These are phyloP conservation scores for Phlyctochytrium planicorne DNA, from an alignment of 192 early-diverging fungal species.

Conservation along the genomic window DNA sequence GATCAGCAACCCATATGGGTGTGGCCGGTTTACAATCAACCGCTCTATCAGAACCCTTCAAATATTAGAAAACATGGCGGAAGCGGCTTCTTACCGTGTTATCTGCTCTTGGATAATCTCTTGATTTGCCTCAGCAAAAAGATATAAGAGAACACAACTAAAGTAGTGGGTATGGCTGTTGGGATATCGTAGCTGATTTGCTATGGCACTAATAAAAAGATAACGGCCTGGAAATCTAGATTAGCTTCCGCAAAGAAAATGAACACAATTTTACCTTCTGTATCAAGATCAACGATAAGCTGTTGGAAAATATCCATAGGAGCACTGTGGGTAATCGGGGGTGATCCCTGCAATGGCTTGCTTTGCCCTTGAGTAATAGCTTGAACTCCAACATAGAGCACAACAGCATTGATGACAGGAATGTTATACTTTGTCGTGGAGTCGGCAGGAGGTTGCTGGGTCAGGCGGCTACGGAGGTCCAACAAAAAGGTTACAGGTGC, in stretches of 20 bases:
- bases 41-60: constrained; percentile 90
- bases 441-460: constrained; percentile 25
- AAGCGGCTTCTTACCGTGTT: constrained; percentile 58
- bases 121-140: constrained; percentile 76
- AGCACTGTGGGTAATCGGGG: constrained; percentile 59
- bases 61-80: not conserved
- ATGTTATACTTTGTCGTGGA: constrained; percentile 69
- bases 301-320: constrained; percentile 83
- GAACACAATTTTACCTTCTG: constrained; percentile 55
- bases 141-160: constrained; percentile 79
- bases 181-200: constrained; percentile 96
- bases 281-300: constrained; percentile 72
- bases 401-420: constrained; percentile 80
- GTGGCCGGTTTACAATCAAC: constrained; percentile 92
- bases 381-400: constrained; percentile 81
- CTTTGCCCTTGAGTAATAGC: constrained; percentile 59
- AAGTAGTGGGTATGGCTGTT: constrained; percentile 96
- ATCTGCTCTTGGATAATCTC: constrained; percentile 93
- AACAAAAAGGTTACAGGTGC: constrained; percentile 57
- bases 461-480: constrained; percentile 53
- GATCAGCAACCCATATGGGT: constrained; percentile 96
- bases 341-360: constrained; percentile 36
- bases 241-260: constrained; percentile 11
- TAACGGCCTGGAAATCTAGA: constrained; percentile 67
- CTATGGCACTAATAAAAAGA: constrained; percentile 83